Percentiles rank a stretch among this genome's conserved stretches.
Evolutionary conservation across 2,329 filamentous ascomycete genomes (phyloP).

Genomic region (Rhinocladiella mackenziei): DNA sequence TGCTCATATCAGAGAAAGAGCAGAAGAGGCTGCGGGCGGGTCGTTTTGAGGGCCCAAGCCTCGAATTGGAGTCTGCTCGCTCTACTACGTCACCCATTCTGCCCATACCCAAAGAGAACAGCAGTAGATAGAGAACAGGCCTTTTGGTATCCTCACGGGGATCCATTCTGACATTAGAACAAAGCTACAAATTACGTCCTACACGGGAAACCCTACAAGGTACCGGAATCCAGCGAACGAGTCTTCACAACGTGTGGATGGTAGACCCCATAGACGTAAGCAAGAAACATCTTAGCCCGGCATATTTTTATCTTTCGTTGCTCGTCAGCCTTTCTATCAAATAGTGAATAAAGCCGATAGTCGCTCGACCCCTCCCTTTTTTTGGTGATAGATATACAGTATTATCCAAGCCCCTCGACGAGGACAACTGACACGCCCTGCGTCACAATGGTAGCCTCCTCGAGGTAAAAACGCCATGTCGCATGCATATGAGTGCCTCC

Average conservation of each 20-base stretch:
- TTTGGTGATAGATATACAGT: constrained; percentile 24
- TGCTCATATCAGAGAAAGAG: constrained; percentile 9
- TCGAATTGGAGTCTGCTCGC: constrained; percentile 1
- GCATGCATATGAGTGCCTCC: constrained; percentile 3
- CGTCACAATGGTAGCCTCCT: constrained; percentile 1
- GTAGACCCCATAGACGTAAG: too few species aligned
- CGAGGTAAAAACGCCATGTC: constrained; percentile 11
- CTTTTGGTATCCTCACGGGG: too few species aligned
- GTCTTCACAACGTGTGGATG: too few species aligned
- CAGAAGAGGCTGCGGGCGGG: not conserved
- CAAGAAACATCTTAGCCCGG: not conserved
- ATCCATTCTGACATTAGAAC: too few species aligned
- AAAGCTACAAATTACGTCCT: too few species aligned
- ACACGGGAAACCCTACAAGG: too few species aligned
- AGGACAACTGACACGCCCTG: constrained; percentile 5
- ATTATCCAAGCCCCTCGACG: constrained; percentile 16
- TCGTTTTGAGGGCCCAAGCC: constrained; percentile 1
- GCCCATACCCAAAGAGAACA: too few species aligned
- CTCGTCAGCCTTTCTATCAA: constrained; percentile 18
- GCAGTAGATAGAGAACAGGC: too few species aligned
- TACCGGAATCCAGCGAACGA: too few species aligned
- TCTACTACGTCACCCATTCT: constrained; percentile 4
- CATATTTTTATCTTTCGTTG: constrained; percentile 14
- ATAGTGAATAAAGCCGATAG: constrained; percentile 7
- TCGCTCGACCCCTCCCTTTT: constrained; percentile 11